A percentile compares a stretch with the other conserved stretches of the same genome.
Evolutionary conservation across 768 basidiomycete species (phyloP).

Genomic region (Termitomyces sp.): DNA sequence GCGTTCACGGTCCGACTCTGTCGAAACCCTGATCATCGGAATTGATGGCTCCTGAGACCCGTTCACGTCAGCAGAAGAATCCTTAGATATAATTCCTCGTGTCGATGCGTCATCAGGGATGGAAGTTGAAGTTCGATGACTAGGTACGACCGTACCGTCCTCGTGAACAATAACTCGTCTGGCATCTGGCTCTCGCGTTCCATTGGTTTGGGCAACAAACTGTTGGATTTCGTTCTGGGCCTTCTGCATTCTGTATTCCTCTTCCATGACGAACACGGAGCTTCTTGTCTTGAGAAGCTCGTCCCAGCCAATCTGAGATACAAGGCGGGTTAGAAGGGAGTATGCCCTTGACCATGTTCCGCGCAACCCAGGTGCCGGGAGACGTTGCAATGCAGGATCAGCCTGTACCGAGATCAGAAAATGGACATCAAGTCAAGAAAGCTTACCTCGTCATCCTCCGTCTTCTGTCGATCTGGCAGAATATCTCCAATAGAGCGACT

Average conservation of each 20-base stretch:
- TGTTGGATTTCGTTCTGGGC: constrained; percentile 66
- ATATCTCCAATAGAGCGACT: constrained; percentile 86
- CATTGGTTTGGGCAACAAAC: constrained; percentile 24
- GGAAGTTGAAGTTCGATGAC: constrained; percentile 18
- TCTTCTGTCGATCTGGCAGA: constrained; percentile 77
- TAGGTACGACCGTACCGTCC: constrained; percentile 49
- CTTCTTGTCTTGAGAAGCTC: constrained; percentile 95
- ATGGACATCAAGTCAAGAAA: not conserved
- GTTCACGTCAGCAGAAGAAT: constrained; percentile 25
- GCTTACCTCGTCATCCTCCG: constrained; percentile 80
- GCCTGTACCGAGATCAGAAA: constrained; percentile 44
- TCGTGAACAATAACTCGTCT: constrained; percentile 54
- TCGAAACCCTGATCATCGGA: constrained; percentile 76
- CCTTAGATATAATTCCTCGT: constrained; percentile 49
- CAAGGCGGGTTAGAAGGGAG: constrained; percentile 83
- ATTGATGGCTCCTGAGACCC: constrained; percentile 26
- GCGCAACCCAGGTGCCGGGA: constrained; percentile 90
- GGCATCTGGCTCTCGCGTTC: constrained; percentile 27
- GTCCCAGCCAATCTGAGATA: constrained; percentile 97
- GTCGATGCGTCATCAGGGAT: constrained; percentile 67
- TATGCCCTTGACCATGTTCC: constrained; percentile 98
- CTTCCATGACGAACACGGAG: constrained; percentile 98
- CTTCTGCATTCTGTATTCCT: constrained; percentile 98
- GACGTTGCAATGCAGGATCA: constrained; percentile 89
- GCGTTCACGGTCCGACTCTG: constrained; percentile 54